phyloP scores from a whole-genome alignment of 495 filamentous ascomycete species.

The Endocarpon pusillum region DNA sequence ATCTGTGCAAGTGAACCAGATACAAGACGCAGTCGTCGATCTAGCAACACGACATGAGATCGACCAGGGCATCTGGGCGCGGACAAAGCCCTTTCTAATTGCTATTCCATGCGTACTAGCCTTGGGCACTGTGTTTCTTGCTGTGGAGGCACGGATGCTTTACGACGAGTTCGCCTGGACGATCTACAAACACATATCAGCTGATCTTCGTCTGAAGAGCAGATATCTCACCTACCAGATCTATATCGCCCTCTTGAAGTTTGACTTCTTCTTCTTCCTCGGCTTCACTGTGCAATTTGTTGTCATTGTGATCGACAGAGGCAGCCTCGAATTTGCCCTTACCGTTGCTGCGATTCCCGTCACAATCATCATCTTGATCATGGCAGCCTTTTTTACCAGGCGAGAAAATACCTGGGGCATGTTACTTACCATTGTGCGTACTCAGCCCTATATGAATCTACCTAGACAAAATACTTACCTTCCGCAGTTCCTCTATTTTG shows the following conservation, averaged over 20 bases:
- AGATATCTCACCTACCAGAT: conserved; percentile 95
- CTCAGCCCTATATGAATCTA: background rate
- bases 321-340: conserved; percentile 60
- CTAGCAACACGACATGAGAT: conserved; percentile 17
- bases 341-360: conserved; percentile 80
- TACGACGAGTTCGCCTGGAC: conserved; percentile 99
- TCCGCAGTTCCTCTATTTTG: conserved; percentile 59
- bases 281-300: conserved; percentile 96
- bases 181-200: conserved; percentile 97
- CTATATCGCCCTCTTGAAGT: conserved; percentile 93
- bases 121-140: conserved; percentile 52
- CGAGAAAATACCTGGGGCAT: conserved; percentile 69
- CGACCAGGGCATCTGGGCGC: conserved; percentile 37
- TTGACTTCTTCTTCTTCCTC: conserved; percentile 99
- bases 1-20: conserved; percentile 79
- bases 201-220: conserved; percentile 91
- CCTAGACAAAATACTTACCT: conserved; percentile 11
- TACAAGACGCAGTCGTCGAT: conserved; percentile 44
- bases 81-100: conserved; percentile 59
- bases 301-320: conserved; percentile 61
- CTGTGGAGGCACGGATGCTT: conserved; percentile 73
- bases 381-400: conserved; percentile 69
- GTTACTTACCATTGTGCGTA: conserved; percentile 49
- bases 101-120: conserved; percentile 74
- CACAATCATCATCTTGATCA: conserved; percentile 71